Percentiles rank a stretch among this genome's conserved stretches.
These are phyloP conservation scores for Cardamine resedifolia DNA, from an alignment of 345 rosid genomes.

Conservation along the genomic window DNA sequence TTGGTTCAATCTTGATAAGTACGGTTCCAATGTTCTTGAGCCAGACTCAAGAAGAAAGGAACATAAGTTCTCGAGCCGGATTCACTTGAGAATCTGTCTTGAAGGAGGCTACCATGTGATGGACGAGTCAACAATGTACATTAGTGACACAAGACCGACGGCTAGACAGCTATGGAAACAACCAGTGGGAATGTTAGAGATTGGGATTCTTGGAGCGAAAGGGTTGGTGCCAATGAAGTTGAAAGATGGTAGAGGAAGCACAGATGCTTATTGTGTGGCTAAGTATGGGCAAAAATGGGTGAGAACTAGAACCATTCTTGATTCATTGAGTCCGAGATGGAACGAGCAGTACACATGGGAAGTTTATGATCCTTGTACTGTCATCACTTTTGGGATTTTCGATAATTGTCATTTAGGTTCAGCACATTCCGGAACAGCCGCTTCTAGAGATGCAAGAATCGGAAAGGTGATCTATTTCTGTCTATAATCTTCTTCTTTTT, in stretches of 20 bases:
- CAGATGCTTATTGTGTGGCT: slow-evolving; percentile 76
- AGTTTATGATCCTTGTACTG: slow-evolving; percentile 87
- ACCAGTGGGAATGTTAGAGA: slow-evolving; percentile 71
- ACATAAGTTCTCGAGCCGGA: slow-evolving; percentile 71
- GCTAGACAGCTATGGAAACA: slow-evolving; percentile 87
- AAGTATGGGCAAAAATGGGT: slow-evolving; percentile 91
- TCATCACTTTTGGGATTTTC: slow-evolving; percentile 73
- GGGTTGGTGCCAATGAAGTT: slow-evolving; percentile 80
- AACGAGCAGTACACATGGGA: slow-evolving; percentile 93
- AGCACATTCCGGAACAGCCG: slow-evolving; percentile 31
- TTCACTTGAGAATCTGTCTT: slow-evolving; percentile 76
- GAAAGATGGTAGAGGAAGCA: slow-evolving; percentile 67
- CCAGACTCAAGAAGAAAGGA: slow-evolving; percentile 73
- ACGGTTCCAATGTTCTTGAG: slow-evolving; percentile 68
- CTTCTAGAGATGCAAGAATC: slow-evolving; percentile 59
- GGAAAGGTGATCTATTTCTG: slow-evolving; percentile 57
- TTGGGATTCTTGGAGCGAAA: slow-evolving; percentile 69
- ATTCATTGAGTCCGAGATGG: slow-evolving; percentile 62
- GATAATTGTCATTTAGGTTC: slow-evolving; percentile 69
- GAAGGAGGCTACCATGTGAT: slow-evolving; percentile 97
- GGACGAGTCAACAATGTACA: slow-evolving; percentile 86
- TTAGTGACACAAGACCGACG: slow-evolving; percentile 84
- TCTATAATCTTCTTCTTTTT: not conserved
- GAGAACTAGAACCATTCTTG: slow-evolving; percentile 69
- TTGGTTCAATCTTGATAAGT: slow-evolving; percentile 87